A percentile compares a stretch with the other conserved stretches of the same genome.
These are phyloP conservation scores for Phytophthora sp. DNA, from an alignment of 352 stramenopile genomes.

Conservation along the genomic window DNA sequence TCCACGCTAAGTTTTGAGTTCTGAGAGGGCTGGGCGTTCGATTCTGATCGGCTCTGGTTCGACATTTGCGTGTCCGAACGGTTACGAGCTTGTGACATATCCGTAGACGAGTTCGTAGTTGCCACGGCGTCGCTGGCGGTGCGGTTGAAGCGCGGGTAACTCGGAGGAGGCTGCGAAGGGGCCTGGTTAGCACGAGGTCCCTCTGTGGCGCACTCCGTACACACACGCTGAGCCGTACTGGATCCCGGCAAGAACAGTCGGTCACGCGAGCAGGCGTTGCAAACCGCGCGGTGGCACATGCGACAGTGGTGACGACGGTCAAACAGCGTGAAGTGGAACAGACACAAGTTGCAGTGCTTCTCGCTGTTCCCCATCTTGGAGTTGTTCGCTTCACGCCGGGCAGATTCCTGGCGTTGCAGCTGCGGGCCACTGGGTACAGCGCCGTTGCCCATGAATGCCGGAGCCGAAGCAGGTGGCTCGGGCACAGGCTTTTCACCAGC, in stretches of 20 bases:
- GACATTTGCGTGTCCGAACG: slow-evolving; percentile 85
- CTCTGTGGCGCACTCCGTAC: slow-evolving; percentile 86
- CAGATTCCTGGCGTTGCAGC: slow-evolving; percentile 63
- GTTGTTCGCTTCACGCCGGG: slow-evolving; percentile 59
- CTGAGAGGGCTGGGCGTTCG: slow-evolving; percentile 31
- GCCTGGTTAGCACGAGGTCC: slow-evolving; percentile 64
- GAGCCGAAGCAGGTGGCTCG: slow-evolving; percentile 63
- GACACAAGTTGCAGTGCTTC: slow-evolving; percentile 90
- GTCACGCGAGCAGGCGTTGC: slow-evolving; percentile 87
- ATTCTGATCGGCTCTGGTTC: slow-evolving; percentile 61
- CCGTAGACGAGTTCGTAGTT: slow-evolving; percentile 42
- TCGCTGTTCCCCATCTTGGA: slow-evolving; percentile 76
- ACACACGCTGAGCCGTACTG: slow-evolving; percentile 89
- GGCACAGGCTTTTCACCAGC: slow-evolving; percentile 72
- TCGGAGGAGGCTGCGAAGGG: slow-evolving; percentile 23
- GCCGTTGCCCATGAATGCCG: slow-evolving; percentile 37
- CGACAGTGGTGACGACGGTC: slow-evolving; percentile 89
- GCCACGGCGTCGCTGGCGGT: slow-evolving; percentile 60
- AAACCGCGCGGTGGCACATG: slow-evolving; percentile 89
- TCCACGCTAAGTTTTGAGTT: slow-evolving; percentile 88
- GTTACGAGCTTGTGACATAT: slow-evolving; percentile 44
- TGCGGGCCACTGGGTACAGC: slow-evolving; percentile 23
- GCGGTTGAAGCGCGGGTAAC: slow-evolving; percentile 59
- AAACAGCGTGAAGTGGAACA: slow-evolving; percentile 92
- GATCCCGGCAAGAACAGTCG: slow-evolving; percentile 83